A percentile compares a stretch with the other conserved stretches of the same genome.
Evolutionary conservation across 2,329 filamentous ascomycete species (phyloP).

Genomic region (Fusarium multiceps): DNA sequence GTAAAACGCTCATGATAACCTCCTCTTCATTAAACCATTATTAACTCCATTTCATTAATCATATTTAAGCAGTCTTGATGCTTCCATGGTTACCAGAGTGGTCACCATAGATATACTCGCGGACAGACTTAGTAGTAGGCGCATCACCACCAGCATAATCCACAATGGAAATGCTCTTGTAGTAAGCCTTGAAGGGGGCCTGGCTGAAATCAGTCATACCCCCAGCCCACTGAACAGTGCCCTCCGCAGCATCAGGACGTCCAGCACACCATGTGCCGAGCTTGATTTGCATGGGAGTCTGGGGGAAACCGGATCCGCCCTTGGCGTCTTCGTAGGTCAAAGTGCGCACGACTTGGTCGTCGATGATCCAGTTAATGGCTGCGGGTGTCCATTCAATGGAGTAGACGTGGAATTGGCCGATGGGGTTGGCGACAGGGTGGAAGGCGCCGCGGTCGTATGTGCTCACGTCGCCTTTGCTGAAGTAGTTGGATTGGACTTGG

Average conservation of each 20-base stretch:
- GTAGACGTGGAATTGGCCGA: conserved; percentile 70
- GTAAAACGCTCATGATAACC: conserved; percentile 4
- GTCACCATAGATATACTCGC: conserved; percentile 57
- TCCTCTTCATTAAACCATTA: conserved; percentile 26
- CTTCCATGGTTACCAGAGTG: conserved; percentile 56
- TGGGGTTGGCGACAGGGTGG: conserved; percentile 63
- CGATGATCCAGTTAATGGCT: conserved; percentile 71
- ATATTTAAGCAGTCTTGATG: conserved; percentile 48
- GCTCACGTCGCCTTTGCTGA: conserved; percentile 76
- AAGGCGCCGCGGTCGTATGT: conserved; percentile 72
- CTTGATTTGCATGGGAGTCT: conserved; percentile 78
- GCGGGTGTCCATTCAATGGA: conserved; percentile 74
- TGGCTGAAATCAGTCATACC: conserved; percentile 62
- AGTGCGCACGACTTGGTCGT: conserved; percentile 70
- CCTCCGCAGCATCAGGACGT: conserved; percentile 66
- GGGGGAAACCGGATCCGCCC: conserved; percentile 70
- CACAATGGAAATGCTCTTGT: conserved; percentile 58
- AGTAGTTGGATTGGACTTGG: conserved; percentile 88
- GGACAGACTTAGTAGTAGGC: conserved; percentile 49
- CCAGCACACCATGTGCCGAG: conserved; percentile 75
- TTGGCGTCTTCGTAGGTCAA: conserved; percentile 69
- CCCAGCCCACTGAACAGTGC: conserved; percentile 78
- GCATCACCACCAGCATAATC: conserved; percentile 57
- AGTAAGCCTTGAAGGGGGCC: conserved; percentile 58
- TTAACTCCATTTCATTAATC: conserved; percentile 13